A percentile compares a stretch with the other conserved stretches of the same genome.
Conservation (phyloP, 805 yeast genomes). For the Nakazawaea ambrosiae region DNA sequence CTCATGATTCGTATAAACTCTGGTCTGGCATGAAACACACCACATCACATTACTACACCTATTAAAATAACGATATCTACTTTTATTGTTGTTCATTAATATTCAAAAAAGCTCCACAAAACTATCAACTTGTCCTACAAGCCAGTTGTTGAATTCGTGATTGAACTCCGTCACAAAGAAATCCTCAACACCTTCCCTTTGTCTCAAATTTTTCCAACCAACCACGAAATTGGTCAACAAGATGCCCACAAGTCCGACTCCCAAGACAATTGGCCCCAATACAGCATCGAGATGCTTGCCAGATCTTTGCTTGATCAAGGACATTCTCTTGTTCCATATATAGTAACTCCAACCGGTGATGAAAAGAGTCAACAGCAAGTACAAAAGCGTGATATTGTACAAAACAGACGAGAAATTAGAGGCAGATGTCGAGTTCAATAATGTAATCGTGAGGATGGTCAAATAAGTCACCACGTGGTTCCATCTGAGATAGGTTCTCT, state of each 20-base stretch:
- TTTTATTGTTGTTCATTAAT: no score
- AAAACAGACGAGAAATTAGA: conserved; percentile 65
- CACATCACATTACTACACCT: no score
- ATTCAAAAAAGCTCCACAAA: conserved; percentile 11
- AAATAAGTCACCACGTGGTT: conserved; percentile 78
- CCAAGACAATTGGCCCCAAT: conserved; percentile 79
- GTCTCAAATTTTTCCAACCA: conserved; percentile 39
- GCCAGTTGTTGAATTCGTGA: conserved; percentile 6
- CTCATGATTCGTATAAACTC: no score
- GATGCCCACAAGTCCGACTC: conserved; percentile 59
- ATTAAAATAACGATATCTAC: no score
- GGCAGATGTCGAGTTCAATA: conserved; percentile 65
- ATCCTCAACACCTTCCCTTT: neutral
- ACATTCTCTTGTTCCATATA: conserved; percentile 64
- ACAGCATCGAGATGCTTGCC: conserved; percentile 87
- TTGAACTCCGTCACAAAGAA: conserved; percentile 2
- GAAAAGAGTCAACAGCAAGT: conserved; percentile 77
- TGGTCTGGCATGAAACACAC: no score
- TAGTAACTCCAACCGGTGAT: conserved; percentile 86
- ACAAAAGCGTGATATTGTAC: conserved; percentile 62
- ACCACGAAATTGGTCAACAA: conserved; percentile 66
- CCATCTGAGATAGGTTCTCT: conserved; percentile 96
- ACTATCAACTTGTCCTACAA: conserved; percentile 3
- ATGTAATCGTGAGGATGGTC: conserved; percentile 77
- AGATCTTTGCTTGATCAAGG: conserved; percentile 70